These are phyloP conservation scores for Citrus glauca DNA, from an alignment of 345 rosid species.

Conservation along the genomic window DNA sequence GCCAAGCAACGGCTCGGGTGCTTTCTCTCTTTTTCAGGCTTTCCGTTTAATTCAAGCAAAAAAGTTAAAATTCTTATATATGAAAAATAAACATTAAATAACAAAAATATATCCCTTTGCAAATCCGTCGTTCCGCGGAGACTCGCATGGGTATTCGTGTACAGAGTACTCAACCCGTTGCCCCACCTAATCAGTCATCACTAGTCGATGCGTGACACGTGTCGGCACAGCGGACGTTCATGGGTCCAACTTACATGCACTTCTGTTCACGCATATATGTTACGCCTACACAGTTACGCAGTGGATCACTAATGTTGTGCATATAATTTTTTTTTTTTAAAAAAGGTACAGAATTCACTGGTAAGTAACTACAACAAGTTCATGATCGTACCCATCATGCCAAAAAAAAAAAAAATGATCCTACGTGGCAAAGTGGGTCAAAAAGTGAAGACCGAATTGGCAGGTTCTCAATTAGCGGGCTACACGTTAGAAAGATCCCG, in stretches of 20 bases:
- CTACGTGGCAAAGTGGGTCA: slow-evolving; percentile 19
- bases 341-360: not conserved
- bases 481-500: slow-evolving; percentile 28
- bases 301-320: no score
- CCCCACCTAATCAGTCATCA: slow-evolving; percentile 13
- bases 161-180: not conserved
- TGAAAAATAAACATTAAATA: not conserved
- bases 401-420: not conserved
- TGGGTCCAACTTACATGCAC: not conserved
- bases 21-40: slow-evolving; percentile 37
- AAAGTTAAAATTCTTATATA: slow-evolving; percentile 3
- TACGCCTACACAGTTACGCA: no score
- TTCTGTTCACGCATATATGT: not conserved
- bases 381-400: not conserved
- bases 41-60: slow-evolving; percentile 44
- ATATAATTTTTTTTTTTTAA: no score
- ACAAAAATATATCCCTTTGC: not conserved
- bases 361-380: not conserved
- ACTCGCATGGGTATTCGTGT: slow-evolving; percentile 15
- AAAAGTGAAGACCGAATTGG: slow-evolving; percentile 20
- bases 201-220: slow-evolving; percentile 28
- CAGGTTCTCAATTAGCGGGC: slow-evolving; percentile 15
- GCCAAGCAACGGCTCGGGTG: slow-evolving; percentile 49
- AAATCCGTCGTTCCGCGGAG: slow-evolving; percentile 16
- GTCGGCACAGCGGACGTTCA: not conserved